Evolutionary conservation across 352 stramenopile species (phyloP), one percentile per base, ranked within the genome.

Genomic region (Phytophthora megakarya): DNA sequence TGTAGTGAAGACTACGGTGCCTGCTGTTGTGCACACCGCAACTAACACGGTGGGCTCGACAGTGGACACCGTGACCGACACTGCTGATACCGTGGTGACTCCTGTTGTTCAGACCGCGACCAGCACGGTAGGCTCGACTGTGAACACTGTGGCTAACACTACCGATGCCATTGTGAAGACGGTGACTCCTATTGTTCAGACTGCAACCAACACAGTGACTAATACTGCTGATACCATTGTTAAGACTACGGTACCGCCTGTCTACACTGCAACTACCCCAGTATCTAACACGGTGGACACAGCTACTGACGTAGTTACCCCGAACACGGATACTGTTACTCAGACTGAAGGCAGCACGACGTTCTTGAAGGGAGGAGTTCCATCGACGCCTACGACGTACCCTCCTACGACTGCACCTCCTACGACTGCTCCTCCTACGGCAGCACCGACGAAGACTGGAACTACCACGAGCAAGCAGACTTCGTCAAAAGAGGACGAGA

Each of bases 311-410:
- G 11, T 33, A 15, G 33, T 57, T 44, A 35, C 43, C 5, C 50
- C 54, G 15, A 46, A 30, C 10, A 23, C 52, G 3, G 21, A 58
- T 8, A 33, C 49, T 15, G 49, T 37, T 26, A 61, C 40, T 3
- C 16, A 61, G 11, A 66, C 33, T 42, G 33, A 48, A 5, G 40
- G 55, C 19, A 47, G 33, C 9, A 69, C 38, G 16, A 61, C 57
- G n/a, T 51, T 58, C 30, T 26, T 59, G 35, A 66, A 67, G 43
- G 32, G 19, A 1, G 48, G 63, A 26, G 12, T 61, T 45, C 25
- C 53, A 7, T 53, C 28, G 13, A 32, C 47, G 23, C 42, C 38
- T 22, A 44, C 30, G n/a, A 8, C 50, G 12, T n/a, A n/a, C n/a
- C 45, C 45, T 44, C 12, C 44, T 48, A 52, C 45, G 38, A 54